phyloP scores from a whole-genome alignment of 768 basidiomycete species.

The Lyophyllum decastes region DNA sequence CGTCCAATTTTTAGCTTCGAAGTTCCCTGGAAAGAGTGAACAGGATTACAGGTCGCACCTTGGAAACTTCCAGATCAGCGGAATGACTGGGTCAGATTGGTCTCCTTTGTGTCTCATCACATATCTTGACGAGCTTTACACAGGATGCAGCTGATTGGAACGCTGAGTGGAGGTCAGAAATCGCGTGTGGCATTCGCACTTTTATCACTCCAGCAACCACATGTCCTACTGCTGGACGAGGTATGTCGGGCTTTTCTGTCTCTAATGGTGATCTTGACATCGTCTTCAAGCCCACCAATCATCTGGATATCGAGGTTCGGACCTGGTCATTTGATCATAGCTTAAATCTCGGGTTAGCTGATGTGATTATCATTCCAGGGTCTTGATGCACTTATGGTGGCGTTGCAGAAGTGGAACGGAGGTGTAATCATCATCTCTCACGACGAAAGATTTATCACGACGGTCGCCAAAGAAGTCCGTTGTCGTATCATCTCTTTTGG shows the following conservation, averaged over 20 bases:
- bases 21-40: slow-evolving; percentile 92
- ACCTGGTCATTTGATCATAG: neutral
- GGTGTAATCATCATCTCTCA: slow-evolving; percentile 93
- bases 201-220: slow-evolving; percentile 84
- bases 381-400: slow-evolving; percentile 92
- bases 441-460: slow-evolving; percentile 94
- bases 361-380: slow-evolving; percentile 50
- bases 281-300: slow-evolving; percentile 84
- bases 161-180: slow-evolving; percentile 94
- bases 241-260: slow-evolving; percentile 38
- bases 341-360: neutral
- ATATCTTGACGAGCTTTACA: neutral
- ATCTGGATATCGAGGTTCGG: slow-evolving; percentile 87
- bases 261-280: neutral
- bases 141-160: slow-evolving; percentile 87
- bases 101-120: neutral
- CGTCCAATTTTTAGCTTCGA: slow-evolving; percentile 89
- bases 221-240: slow-evolving; percentile 93
- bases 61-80: slow-evolving; percentile 96
- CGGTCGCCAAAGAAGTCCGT: slow-evolving; percentile 79
- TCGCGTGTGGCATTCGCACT: slow-evolving; percentile 92
- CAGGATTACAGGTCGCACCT: slow-evolving; percentile 96
- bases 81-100: slow-evolving; percentile 77
- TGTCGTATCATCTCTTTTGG: neutral
- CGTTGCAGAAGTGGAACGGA: slow-evolving; percentile 79